Base-by-base conservation (phyloP, 306 rosid species). In the Pterocarpus macrocarpus region DNA sequence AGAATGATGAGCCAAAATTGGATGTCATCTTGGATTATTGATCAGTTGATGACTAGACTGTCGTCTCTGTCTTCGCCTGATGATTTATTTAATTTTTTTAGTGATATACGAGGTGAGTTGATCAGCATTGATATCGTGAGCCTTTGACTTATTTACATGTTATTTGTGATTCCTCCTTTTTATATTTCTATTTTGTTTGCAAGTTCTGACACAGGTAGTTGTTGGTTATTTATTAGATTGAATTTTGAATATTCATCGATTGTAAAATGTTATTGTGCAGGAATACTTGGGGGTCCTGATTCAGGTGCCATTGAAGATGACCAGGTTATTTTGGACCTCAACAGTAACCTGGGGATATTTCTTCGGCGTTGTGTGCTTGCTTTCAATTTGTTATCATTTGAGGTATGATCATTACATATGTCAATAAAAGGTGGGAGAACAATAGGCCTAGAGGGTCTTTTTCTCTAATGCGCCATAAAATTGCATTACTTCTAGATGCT, bases 361-460 rank as follows among this genome's bases (percentile, higher is more conserved):
- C 92, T 95, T 38, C 93, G 96, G 58, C 96, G 93, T 3, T 89
- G 97, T 80, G 38, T 93, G 41, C 98, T 91, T 86, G 95, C 99
- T 5, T 95, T 95, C 83, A 95, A 95, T 87, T 83, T 91, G 68
- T 86, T 95, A 58, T 86, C 98, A 8, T 90, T 93, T 82, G 99
- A 91, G 99, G 99, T 95, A 71, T 50, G 80, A 65, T 66, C 22
- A 2, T 17, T 77, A 32, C 38, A 70, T 70, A 8, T 69, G 65
- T 55, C 15, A 41, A 28, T 47, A n/a, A 55, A 78, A 73, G 57
- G 9, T 61, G 41, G 63, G 43, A 47, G 72, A 62, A 50, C 5
- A 16, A 22, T 67, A 52, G 11, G 56, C 13, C 36, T 5, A 35
- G 36, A 53, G 35, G 39, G 83, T 33, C 36, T 39, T 81, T 64